These are phyloP conservation scores for Eimeria tenella DNA, from an alignment of 169 alveolate species.

Conservation along the genomic window DNA sequence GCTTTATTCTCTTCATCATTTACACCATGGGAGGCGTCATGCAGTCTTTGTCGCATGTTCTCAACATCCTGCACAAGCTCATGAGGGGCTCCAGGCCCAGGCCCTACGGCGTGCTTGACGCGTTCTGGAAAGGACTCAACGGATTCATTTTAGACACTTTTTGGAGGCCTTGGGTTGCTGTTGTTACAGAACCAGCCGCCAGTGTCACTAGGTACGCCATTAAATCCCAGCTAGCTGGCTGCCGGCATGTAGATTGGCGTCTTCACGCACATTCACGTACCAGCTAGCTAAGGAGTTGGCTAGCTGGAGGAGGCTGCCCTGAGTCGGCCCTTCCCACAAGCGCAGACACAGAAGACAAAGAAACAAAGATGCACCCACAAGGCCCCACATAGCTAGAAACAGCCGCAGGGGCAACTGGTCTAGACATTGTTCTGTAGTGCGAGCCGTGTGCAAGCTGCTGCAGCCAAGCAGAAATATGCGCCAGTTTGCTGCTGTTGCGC, in stretches of 20 bases:
- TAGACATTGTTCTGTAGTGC: neutral
- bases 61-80: constrained; percentile 91
- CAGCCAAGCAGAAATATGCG: neutral
- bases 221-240: neutral
- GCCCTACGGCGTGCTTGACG: constrained; percentile 93
- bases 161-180: constrained; percentile 92
- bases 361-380: neutral
- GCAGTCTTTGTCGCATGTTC: constrained; percentile 90
- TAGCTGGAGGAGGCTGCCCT: too few species aligned
- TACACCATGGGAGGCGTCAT: constrained; percentile 93
- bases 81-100: constrained; percentile 92
- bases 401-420: neutral
- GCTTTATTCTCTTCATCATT: constrained; percentile 89
- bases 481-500: too few species aligned
- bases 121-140: constrained; percentile 91
- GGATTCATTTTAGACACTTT: constrained; percentile 91
- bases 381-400: neutral
- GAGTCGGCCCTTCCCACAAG: too few species aligned
- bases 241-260: too few species aligned
- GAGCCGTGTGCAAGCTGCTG: neutral
- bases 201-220: constrained; percentile 84
- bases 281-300: too few species aligned
- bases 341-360: neutral
- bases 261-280: too few species aligned
- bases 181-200: constrained; percentile 85